phyloP scores from a whole-genome alignment of 768 basidiomycete genomes.

The Ephemerocybe angulata region DNA sequence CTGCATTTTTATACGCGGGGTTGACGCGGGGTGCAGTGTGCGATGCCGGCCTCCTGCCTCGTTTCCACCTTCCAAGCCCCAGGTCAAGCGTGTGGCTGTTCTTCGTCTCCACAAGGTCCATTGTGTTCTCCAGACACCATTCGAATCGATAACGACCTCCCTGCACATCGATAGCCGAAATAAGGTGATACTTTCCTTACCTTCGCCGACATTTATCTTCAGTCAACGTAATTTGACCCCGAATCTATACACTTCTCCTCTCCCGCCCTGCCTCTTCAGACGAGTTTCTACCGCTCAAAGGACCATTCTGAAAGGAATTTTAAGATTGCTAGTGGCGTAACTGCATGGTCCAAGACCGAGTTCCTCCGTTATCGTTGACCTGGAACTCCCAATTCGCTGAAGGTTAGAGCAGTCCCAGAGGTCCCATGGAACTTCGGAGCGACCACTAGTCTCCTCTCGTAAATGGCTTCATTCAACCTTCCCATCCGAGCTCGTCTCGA shows the following conservation, averaged over 20 bases:
- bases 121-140: not conserved
- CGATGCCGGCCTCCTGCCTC: not conserved
- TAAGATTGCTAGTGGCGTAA: not conserved
- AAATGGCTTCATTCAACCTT: not conserved
- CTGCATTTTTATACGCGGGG: not conserved
- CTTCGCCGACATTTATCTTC: not conserved
- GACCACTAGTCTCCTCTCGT: no score
- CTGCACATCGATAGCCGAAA: slow-evolving; percentile 4
- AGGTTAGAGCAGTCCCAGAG: no score
- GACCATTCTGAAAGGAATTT: not conserved
- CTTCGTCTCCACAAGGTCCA: not conserved
- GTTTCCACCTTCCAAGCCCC: not conserved
- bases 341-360: no score
- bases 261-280: not conserved
- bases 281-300: not conserved
- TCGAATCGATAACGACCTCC: slow-evolving; percentile 1
- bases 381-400: no score
- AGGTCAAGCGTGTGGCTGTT: not conserved
- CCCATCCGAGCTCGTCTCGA: not conserved
- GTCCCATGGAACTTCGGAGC: no score
- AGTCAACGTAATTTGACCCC: slow-evolving; percentile 1
- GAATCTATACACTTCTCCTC: slow-evolving; percentile 3
- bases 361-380: no score
- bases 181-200: not conserved
- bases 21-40: not conserved